These are phyloP conservation scores for Radiomyces spectabilis DNA, from an alignment of 192 early-diverging fungal species.

Conservation along the genomic window DNA sequence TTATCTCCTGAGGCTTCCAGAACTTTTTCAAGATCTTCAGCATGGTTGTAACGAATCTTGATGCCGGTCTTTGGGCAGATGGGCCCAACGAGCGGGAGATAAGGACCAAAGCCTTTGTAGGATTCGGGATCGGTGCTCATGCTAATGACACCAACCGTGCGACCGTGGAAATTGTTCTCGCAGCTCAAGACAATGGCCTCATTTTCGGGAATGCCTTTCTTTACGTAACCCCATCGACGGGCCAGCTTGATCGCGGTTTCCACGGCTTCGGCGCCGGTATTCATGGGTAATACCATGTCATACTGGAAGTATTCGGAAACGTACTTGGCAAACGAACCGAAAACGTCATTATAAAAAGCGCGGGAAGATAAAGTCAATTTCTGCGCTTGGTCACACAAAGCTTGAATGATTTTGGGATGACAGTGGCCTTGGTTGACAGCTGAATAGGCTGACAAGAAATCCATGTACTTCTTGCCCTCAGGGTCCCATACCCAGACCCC, in stretches of 20 bases:
- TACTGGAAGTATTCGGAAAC: conserved; percentile 91
- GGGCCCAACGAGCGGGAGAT: conserved; percentile 80
- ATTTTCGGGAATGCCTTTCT: conserved; percentile 80
- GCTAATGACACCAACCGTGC: conserved; percentile 87
- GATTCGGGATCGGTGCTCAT: conserved; percentile 92
- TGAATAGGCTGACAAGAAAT: conserved; percentile 82
- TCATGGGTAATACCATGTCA: conserved; percentile 98
- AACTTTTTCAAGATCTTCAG: conserved; percentile 82
- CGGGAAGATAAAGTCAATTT: conserved; percentile 83
- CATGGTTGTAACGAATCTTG: conserved; percentile 75
- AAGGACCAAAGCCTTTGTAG: conserved; percentile 88
- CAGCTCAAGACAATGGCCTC: conserved; percentile 80
- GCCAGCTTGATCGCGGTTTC: conserved; percentile 98
- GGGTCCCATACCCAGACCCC: conserved; percentile 94
- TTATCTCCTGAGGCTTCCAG: conserved; percentile 75
- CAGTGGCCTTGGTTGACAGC: conserved; percentile 91
- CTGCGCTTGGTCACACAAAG: conserved; percentile 84
- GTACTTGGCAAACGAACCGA: conserved; percentile 86
- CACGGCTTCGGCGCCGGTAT: conserved; percentile 98
- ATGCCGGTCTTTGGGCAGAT: conserved; percentile 65
- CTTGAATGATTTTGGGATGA: conserved; percentile 91
- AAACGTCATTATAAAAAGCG: conserved; percentile 95
- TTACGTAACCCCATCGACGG: conserved; percentile 91
- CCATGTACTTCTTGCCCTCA: conserved; percentile 81
- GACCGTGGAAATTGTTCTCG: conserved; percentile 92